Evolutionary conservation across 441 rosid genomes (phyloP).

Genomic region (Eruca vesicaria): DNA sequence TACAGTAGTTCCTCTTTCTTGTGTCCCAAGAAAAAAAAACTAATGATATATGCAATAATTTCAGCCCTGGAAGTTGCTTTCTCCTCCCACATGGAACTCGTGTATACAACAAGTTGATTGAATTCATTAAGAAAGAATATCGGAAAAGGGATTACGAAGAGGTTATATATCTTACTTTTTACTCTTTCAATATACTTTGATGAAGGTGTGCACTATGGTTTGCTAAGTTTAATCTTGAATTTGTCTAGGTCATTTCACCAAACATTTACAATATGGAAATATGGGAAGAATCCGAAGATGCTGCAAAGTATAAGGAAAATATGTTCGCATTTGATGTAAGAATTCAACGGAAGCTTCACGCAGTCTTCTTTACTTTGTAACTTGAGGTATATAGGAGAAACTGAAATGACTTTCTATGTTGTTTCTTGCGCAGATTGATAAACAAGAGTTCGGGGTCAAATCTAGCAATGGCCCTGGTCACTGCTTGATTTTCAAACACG

Average conservation of each 20-base stretch:
- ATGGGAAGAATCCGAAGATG: conserved; percentile 98
- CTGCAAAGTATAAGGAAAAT: conserved; percentile 92
- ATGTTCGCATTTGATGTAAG: conserved; percentile 94
- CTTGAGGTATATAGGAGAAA: neutral
- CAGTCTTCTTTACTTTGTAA: conserved; percentile 4
- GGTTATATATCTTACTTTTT: conserved; percentile 44
- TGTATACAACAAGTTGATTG: conserved; percentile 80
- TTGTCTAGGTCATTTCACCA: conserved; percentile 82
- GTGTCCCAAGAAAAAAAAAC: neutral
- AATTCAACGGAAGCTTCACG: conserved; percentile 4
- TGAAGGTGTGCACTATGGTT: conserved; percentile 3
- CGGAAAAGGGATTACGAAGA: conserved; percentile 90
- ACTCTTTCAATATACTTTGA: neutral
- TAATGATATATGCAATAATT: conserved; percentile 22
- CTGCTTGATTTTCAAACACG: conserved; percentile 90
- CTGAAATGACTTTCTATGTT: conserved; percentile 9
- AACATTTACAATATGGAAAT: conserved; percentile 94
- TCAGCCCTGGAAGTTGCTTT: conserved; percentile 99
- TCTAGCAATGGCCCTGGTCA: conserved; percentile 99
- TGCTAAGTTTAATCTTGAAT: conserved; percentile 13
- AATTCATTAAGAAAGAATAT: conserved; percentile 69
- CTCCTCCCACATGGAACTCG: conserved; percentile 94
- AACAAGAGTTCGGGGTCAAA: conserved; percentile 93
- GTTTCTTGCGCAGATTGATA: conserved; percentile 62
- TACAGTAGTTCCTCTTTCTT: conserved; percentile 11